Conservation (phyloP, 78 protist genomes). For the Guillardia theta region DNA sequence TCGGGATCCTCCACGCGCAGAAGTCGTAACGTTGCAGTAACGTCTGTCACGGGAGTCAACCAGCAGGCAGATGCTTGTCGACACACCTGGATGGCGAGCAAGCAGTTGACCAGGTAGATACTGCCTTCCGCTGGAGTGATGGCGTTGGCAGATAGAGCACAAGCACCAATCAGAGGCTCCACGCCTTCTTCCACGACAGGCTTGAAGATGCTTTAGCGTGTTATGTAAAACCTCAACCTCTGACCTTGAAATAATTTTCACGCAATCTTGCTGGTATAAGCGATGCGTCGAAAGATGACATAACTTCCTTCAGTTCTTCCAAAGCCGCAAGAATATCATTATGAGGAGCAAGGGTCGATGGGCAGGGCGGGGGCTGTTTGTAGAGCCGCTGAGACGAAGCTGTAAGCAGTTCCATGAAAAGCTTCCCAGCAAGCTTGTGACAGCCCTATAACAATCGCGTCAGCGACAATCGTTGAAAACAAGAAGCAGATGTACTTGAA, state of each 20-base stretch:
- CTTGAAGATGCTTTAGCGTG: not conserved
- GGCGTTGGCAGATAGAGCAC: not conserved
- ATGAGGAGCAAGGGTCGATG: not conserved
- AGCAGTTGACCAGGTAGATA: conserved; percentile 6
- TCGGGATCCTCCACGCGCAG: conserved; percentile 7
- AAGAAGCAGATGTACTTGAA: not conserved
- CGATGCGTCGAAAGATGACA: not conserved
- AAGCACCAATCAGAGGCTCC: not conserved
- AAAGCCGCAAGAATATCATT: not conserved
- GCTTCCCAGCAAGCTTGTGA: not conserved
- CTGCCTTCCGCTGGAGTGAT: not conserved
- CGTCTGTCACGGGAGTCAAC: not conserved
- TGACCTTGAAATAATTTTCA: not conserved
- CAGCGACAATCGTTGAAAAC: not conserved
- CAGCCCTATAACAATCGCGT: not conserved
- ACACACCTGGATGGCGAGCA: not conserved
- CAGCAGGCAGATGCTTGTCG: not conserved
- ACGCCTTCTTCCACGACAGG: not conserved
- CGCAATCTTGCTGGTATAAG: not conserved
- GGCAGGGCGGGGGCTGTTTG: conserved; percentile 20
- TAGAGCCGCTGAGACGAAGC: not conserved
- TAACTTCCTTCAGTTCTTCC: not conserved
- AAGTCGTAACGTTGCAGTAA: not conserved
- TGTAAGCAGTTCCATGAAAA: not conserved
- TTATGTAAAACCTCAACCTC: too few species aligned